These are phyloP conservation scores for Candida odintsovae DNA, from an alignment of 805 yeast genomes.

Conservation along the genomic window DNA sequence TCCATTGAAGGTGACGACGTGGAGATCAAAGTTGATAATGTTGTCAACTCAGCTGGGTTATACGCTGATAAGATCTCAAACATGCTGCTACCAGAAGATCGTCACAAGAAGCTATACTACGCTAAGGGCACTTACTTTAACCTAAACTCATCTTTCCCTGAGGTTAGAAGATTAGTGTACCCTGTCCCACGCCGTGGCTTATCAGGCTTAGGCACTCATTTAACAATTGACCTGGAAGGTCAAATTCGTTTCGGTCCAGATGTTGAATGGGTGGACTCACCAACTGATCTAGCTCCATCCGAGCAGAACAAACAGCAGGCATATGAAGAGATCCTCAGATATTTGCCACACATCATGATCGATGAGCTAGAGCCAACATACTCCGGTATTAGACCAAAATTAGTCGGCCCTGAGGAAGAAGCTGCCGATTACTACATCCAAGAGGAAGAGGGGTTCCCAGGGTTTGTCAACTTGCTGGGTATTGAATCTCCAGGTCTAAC, in stretches of 20 bases:
- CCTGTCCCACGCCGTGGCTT: slow-evolving; percentile 73
- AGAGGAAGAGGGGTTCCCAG: slow-evolving; percentile 66
- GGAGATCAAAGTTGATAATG: slow-evolving; percentile 44
- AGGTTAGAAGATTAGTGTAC: slow-evolving; percentile 55
- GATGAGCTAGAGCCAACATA: slow-evolving; percentile 59
- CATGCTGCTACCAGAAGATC: slow-evolving; percentile 54
- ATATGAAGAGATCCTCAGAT: slow-evolving; percentile 48
- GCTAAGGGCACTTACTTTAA: slow-evolving; percentile 85
- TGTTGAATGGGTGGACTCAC: slow-evolving; percentile 64
- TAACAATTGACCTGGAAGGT: slow-evolving; percentile 79
- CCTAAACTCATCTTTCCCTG: slow-evolving; percentile 42
- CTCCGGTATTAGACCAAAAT: slow-evolving; percentile 81
- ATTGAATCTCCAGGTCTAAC: slow-evolving; percentile 93
- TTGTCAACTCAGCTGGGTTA: slow-evolving; percentile 78
- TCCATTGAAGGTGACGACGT: slow-evolving; percentile 28
- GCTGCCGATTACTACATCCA: slow-evolving; percentile 65
- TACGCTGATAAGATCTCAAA: slow-evolving; percentile 70
- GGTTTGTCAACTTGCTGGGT: slow-evolving; percentile 74
- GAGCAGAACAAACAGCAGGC: slow-evolving; percentile 48
- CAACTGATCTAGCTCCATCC: slow-evolving; percentile 43
- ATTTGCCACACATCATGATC: slow-evolving; percentile 54
- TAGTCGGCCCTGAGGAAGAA: slow-evolving; percentile 38
- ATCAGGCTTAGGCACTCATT: slow-evolving; percentile 81
- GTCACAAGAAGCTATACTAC: slow-evolving; percentile 54
- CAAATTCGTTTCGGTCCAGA: slow-evolving; percentile 85